Percentiles rank a stretch among this genome's conserved stretches.
Evolutionary conservation across 306 rosid genomes (phyloP).

Genomic region (Echinosophora koreensis): DNA sequence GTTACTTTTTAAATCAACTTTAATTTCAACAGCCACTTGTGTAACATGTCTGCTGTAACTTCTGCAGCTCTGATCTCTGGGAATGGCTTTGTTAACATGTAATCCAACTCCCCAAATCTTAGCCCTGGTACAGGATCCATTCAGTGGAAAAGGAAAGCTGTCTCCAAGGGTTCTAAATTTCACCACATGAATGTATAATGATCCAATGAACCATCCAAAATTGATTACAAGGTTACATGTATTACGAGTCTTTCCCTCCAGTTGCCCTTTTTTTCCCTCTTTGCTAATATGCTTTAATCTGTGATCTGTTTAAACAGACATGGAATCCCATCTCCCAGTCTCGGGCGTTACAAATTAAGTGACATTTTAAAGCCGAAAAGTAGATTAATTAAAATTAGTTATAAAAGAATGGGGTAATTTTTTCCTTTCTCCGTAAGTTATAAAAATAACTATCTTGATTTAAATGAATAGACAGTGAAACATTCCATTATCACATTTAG

Average conservation of each 20-base stretch:
- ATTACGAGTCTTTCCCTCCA: background rate
- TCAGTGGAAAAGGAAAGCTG: constrained; percentile 56
- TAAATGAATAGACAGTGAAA: too few species aligned
- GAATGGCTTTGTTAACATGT: constrained; percentile 58
- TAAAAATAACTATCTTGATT: too few species aligned
- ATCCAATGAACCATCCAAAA: background rate
- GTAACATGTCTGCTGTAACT: constrained; percentile 61
- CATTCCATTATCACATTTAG: too few species aligned
- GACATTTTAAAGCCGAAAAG: too few species aligned
- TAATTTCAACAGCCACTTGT: constrained; percentile 3
- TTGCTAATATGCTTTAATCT: constrained; percentile 24
- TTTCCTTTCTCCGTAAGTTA: too few species aligned
- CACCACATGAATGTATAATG: constrained; percentile 72
- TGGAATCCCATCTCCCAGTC: constrained; percentile 90
- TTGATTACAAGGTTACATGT: background rate
- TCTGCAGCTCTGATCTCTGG: constrained; percentile 45
- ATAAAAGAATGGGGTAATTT: too few species aligned
- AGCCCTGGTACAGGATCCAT: constrained; percentile 44
- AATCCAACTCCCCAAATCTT: constrained; percentile 49
- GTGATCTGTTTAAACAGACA: constrained; percentile 55
- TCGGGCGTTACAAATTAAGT: too few species aligned
- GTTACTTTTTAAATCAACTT: background rate
- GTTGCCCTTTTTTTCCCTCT: background rate
- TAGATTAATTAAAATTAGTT: too few species aligned
- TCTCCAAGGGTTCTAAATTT: constrained; percentile 67